A percentile compares a stretch with the other conserved stretches of the same genome.
Conservation (phyloP, 805 yeast species). For the Grigorovia yakushimaensis region DNA sequence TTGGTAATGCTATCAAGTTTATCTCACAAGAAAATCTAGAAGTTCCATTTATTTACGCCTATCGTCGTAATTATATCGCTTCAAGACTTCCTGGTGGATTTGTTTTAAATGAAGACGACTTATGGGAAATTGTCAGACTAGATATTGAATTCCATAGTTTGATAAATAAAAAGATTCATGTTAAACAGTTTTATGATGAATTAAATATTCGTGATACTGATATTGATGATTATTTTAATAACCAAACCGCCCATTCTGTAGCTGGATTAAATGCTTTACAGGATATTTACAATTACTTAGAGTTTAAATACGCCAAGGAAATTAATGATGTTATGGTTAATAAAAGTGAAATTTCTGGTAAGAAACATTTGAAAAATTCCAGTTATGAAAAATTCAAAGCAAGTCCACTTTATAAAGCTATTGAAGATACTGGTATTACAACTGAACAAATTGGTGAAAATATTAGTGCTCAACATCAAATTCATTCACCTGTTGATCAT, state of each 20-base stretch:
- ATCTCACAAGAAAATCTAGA: constrained; percentile 72
- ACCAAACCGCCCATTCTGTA: constrained; percentile 44
- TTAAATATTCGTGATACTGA: constrained; percentile 50
- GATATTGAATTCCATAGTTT: constrained; percentile 86
- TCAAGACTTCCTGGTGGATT: constrained; percentile 36
- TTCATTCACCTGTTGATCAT: constrained; percentile 62
- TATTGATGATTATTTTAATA: constrained; percentile 43
- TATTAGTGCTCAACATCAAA: constrained; percentile 53
- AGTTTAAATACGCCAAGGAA: constrained; percentile 49
- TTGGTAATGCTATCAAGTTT: constrained; percentile 60
- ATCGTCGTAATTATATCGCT: constrained; percentile 75
- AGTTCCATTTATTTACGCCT: constrained; percentile 92
- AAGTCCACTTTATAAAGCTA: constrained; percentile 55
- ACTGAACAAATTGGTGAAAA: constrained; percentile 78
- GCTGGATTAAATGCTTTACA: constrained; percentile 56
- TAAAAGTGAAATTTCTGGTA: constrained; percentile 25
- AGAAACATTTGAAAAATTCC: constrained; percentile 51
- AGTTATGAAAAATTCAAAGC: constrained; percentile 57
- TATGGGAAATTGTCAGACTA: constrained; percentile 82
- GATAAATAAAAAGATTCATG: constrained; percentile 58
- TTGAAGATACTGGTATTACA: constrained; percentile 65
- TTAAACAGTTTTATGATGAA: constrained; percentile 45
- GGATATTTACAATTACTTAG: constrained; percentile 76
- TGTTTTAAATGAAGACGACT: constrained; percentile 64
- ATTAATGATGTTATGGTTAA: constrained; percentile 29